Conservation (phyloP, 1,284 basidiomycete genomes). For the Termitomyces sp. region DNA sequence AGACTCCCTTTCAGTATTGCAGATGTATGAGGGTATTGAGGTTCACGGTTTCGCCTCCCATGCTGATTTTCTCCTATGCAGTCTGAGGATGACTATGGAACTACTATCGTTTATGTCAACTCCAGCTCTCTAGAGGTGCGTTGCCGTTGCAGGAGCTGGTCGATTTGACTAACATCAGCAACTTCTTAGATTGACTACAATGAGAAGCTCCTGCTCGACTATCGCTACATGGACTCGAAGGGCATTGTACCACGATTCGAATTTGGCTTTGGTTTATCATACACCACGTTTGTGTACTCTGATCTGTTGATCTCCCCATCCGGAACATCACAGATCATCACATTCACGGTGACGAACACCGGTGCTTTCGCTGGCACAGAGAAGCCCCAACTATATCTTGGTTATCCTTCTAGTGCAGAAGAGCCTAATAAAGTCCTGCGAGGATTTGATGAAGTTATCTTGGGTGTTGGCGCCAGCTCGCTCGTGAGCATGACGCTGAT, state of each 20-base stretch:
- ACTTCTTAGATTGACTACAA: conserved; percentile 34
- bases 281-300: conserved; percentile 69
- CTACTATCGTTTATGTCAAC: conserved; percentile 36
- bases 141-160: background rate
- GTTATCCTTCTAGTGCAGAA: conserved; percentile 42
- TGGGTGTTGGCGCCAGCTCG: conserved; percentile 29
- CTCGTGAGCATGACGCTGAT: conserved; percentile 29
- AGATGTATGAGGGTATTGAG: conserved; percentile 28
- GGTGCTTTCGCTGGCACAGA: conserved; percentile 49
- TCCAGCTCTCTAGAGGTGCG: conserved; percentile 35
- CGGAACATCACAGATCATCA: conserved; percentile 30
- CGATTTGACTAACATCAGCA: too few relatives aligned
- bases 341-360: conserved; percentile 48
- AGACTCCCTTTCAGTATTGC: conserved; percentile 62
- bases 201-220: conserved; percentile 56
- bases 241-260: conserved; percentile 54
- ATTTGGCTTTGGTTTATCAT: conserved; percentile 79
- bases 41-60: background rate
- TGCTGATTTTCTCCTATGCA: conserved; percentile 12
- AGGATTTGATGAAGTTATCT: conserved; percentile 45
- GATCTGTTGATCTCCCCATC: conserved; percentile 39
- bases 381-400: conserved; percentile 52
- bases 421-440: conserved; percentile 46
- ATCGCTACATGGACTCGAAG: conserved; percentile 63
- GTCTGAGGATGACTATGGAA: conserved; percentile 38